phyloP scores from a whole-genome alignment of 1,139 yeast species.

The Insectozyma bohioensis region DNA sequence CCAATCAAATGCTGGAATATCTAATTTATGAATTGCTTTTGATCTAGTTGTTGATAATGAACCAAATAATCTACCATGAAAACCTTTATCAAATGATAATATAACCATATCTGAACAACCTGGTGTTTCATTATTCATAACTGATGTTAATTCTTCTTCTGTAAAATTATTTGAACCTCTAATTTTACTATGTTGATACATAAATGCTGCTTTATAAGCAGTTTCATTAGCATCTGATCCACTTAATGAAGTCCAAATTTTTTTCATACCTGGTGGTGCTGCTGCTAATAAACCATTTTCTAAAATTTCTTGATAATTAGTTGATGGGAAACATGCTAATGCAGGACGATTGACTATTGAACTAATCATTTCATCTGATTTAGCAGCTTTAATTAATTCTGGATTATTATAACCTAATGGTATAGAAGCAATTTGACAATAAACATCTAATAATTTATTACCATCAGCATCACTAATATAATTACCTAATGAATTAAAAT shows the following conservation, averaged over 20 bases:
- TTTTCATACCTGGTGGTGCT: conserved; percentile 67
- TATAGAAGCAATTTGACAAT: conserved; percentile 73
- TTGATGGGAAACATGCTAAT: conserved; percentile 69
- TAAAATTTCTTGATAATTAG: conserved; percentile 50
- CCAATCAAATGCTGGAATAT: conserved; percentile 76
- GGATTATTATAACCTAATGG: conserved; percentile 78
- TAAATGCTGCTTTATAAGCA: conserved; percentile 76
- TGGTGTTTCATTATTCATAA: conserved; percentile 66
- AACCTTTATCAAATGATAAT: conserved; percentile 66
- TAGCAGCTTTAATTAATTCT: conserved; percentile 58
- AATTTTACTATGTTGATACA: conserved; percentile 62
- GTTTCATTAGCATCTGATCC: conserved; percentile 80
- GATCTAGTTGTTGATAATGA: conserved; percentile 72
- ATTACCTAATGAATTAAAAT: conserved; percentile 64
- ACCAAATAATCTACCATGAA: conserved; percentile 77
- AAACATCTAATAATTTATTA: conserved; percentile 60
- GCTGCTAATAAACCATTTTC: conserved; percentile 58
- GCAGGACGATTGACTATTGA: conserved; percentile 76
- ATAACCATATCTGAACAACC: conserved; percentile 70
- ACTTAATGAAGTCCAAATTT: conserved; percentile 68
- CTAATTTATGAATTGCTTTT: conserved; percentile 72
- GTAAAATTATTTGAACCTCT: conserved; percentile 58
- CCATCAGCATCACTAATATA: conserved; percentile 74
- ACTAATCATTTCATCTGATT: conserved; percentile 63
- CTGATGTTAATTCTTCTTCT: conserved; percentile 54